Conservation (phyloP, 768 basidiomycete species). For the Tulasnella sp. region DNA sequence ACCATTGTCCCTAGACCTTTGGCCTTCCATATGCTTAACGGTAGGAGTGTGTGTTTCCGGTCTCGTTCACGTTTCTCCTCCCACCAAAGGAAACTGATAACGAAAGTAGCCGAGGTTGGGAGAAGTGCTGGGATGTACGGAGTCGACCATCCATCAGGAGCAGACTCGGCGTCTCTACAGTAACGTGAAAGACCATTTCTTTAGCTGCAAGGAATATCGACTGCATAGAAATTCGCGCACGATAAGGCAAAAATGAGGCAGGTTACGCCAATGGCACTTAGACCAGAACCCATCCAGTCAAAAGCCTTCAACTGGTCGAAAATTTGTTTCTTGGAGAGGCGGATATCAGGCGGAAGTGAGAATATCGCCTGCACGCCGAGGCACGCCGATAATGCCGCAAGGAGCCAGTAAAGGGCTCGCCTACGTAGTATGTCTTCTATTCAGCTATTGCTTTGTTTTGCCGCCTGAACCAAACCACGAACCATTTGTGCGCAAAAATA, state of each 20-base stretch:
- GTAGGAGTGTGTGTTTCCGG: constrained; percentile 5
- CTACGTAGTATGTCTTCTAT: not conserved
- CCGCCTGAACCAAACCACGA: not conserved
- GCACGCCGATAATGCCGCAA: not conserved
- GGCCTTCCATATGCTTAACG: constrained; percentile 10
- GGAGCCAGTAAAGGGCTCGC: constrained; percentile 9
- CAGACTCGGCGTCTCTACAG: constrained; percentile 6
- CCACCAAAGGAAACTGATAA: constrained; percentile 15
- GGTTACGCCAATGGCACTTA: not conserved
- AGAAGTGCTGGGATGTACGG: constrained; percentile 13
- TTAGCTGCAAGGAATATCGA: no score
- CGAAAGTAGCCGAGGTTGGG: constrained; percentile 9
- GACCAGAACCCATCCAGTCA: constrained; percentile 6
- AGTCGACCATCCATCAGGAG: constrained; percentile 12
- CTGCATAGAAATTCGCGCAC: no score
- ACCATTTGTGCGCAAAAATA: constrained; percentile 5
- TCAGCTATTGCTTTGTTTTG: not conserved
- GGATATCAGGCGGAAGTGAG: constrained; percentile 8
- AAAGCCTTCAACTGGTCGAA: not conserved
- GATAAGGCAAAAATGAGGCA: constrained; percentile 15
- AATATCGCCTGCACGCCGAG: not conserved
- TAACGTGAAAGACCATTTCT: not conserved
- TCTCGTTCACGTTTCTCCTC: constrained; percentile 7
- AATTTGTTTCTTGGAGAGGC: not conserved
- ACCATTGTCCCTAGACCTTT: constrained; percentile 10